Percentiles rank a stretch among this genome's conserved stretches.
phyloP scores from a whole-genome alignment of 345 rosid species.

The Lepidium sativum region DNA sequence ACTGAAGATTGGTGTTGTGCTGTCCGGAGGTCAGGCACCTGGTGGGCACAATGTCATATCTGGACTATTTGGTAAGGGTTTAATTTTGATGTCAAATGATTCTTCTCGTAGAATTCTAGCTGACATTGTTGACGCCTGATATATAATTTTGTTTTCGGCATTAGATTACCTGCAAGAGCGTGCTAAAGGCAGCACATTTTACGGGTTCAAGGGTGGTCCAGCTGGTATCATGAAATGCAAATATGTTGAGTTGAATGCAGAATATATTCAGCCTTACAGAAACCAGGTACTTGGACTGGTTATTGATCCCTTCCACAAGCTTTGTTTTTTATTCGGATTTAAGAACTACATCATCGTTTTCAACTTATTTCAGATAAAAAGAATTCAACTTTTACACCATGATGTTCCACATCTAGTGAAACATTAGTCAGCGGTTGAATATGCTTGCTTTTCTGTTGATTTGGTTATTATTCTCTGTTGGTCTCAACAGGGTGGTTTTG shows the following conservation, averaged over 20 bases:
- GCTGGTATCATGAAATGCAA: conserved; percentile 99
- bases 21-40: conserved; percentile 98
- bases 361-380: too few species aligned
- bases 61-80: conserved; percentile 70
- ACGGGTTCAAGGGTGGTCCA: conserved; percentile 97
- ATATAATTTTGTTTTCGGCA: neutral
- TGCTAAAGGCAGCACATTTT: conserved; percentile 64
- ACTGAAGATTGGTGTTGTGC: conserved; percentile 84
- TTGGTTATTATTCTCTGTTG: neutral
- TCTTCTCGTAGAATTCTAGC: neutral
- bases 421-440: neutral
- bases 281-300: conserved; percentile 57
- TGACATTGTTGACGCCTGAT: neutral
- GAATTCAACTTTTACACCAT: neutral
- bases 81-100: neutral
- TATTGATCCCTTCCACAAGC: neutral
- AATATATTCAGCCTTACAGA: conserved; percentile 74
- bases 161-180: conserved; percentile 90
- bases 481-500: conserved; percentile 82
- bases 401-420: neutral
- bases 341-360: neutral
- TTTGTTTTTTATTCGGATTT: neutral
- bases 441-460: neutral
- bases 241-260: conserved; percentile 62
- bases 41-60: conserved; percentile 98